phyloP scores from a whole-genome alignment of 2,329 filamentous ascomycete genomes.

The Colletotrichum theobromicola region DNA sequence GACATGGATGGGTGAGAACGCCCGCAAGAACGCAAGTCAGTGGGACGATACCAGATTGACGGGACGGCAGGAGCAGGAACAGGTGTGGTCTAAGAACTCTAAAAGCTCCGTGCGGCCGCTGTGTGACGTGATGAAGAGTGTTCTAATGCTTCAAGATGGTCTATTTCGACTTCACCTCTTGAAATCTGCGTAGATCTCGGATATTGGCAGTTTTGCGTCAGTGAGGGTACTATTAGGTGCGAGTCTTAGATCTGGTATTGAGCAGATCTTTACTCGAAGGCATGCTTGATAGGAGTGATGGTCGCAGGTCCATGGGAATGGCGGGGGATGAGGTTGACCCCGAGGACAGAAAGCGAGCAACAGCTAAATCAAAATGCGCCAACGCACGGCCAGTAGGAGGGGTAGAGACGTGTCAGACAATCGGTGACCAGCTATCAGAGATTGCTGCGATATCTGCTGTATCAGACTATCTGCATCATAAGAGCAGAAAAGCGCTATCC shows the following conservation, averaged over 20 bases:
- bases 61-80: background rate
- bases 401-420: background rate
- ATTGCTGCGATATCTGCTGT: background rate
- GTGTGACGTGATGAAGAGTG: background rate
- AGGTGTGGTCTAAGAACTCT: background rate
- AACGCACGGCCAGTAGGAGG: background rate
- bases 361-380: background rate
- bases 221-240: background rate
- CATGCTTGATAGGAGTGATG: background rate
- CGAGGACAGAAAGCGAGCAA: background rate
- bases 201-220: background rate
- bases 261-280: background rate
- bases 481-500: background rate
- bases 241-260: background rate
- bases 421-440: background rate
- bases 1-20: slow-evolving; percentile 1
- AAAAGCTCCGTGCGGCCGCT: background rate
- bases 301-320: background rate
- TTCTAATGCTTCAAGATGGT: background rate
- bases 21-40: slow-evolving; percentile 21
- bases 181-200: background rate
- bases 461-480: background rate
- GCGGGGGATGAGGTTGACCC: background rate
- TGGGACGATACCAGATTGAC: background rate
- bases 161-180: background rate